Base-by-base conservation (phyloP, 257 asterid species). In the Leonotis leonurus region DNA sequence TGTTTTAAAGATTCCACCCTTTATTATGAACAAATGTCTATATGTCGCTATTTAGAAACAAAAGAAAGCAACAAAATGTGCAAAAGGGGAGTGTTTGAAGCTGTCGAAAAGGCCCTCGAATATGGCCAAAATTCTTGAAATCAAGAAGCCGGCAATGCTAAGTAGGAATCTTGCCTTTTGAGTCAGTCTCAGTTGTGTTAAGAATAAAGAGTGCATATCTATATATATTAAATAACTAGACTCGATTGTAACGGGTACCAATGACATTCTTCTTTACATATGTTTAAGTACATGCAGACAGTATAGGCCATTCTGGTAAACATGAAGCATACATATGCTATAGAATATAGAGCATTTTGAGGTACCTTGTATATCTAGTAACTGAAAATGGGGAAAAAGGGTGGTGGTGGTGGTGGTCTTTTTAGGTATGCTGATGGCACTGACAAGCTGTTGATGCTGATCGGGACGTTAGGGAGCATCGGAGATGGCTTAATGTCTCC, bases 401-500 rank as follows among this genome's bases (percentile, higher is more conserved):
- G 80, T 0, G 83, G 89, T 14, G 68, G 85, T 35, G 85, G 85
- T 65, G 73, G 80, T 0, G 83, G 89, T 14, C 70, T 88, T 35
- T 88, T 88, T 65, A 50, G 84, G 56, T 76, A 72, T 25, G 94
- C 91, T 8, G 91, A 88, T 62, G 70, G 72, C 22, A n/a, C 60
- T 26, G 96, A 88, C 67, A 88, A 74, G 71, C 46, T 83, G 65
- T 64, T 88, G n/a, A 83, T 85, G 87, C 5, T 81, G 54, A 17
- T 88, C 8, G 94, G 96, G 3, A 69, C 74, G 20, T 53, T 85
- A 46, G 88, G 94, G 4, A 73, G 91, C 72, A 68, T 88, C n/a
- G 96, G 96, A 60, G 96, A 88, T 62, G 95, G 95, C 18, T 68
- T 87, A 4, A 78, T 87, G 85, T 72, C 87, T 39, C 93, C 95